These are phyloP conservation scores for Metarhizium album DNA, from an alignment of 2,329 filamentous ascomycete species.

Conservation along the genomic window DNA sequence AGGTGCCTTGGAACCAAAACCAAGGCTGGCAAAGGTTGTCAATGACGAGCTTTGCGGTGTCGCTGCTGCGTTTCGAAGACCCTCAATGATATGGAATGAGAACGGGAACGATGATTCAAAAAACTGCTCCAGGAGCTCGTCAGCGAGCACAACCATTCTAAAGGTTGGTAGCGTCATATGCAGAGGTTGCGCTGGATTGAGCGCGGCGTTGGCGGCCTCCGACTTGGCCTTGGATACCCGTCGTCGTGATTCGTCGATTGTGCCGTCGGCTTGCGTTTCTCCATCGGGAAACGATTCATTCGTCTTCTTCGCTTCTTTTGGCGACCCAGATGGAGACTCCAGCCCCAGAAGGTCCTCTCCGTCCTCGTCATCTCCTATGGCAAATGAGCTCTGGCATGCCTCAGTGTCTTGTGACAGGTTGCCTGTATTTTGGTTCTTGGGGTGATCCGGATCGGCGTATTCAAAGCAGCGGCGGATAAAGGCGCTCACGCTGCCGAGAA, in stretches of 20 bases:
- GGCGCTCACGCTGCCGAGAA: constrained; percentile 84
- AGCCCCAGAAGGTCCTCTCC: constrained; percentile 52
- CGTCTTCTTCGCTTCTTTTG: constrained; percentile 31
- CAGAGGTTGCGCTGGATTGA: constrained; percentile 86
- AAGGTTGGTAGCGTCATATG: constrained; percentile 96
- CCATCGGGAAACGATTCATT: constrained; percentile 27
- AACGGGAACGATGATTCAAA: constrained; percentile 93
- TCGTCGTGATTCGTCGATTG: constrained; percentile 15
- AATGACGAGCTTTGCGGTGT: constrained; percentile 47
- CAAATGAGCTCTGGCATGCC: constrained; percentile 44
- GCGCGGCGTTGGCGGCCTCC: constrained; percentile 74
- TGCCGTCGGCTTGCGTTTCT: constrained; percentile 8
- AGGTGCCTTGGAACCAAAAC: constrained; percentile 35
- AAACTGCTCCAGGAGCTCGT: constrained; percentile 91
- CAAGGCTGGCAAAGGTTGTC: constrained; percentile 73
- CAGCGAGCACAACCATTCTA: constrained; percentile 94
- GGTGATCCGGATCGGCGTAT: constrained; percentile 88
- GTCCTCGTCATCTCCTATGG: constrained; percentile 51
- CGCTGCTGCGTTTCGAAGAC: constrained; percentile 26
- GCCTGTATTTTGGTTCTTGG: constrained; percentile 41
- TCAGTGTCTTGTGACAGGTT: constrained; percentile 11
- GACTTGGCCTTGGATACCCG: constrained; percentile 53
- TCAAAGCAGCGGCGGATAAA: constrained; percentile 97
- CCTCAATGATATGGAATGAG: constrained; percentile 79
- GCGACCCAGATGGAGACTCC: constrained; percentile 33